Evolutionary conservation across 345 rosid species (phyloP).

Genomic region (Microthlaspi erraticum): DNA sequence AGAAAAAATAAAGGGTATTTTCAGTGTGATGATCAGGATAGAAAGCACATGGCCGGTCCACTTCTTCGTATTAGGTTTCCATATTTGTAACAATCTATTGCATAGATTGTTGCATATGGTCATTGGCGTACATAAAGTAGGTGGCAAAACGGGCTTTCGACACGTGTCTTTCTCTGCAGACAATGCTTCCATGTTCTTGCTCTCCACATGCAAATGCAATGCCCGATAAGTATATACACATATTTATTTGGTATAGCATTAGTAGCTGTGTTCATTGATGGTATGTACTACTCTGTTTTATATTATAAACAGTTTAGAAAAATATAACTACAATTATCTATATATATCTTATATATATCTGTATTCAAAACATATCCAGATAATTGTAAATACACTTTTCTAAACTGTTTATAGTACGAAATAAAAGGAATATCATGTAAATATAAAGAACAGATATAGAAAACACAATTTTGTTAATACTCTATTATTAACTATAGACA

Average conservation of each 20-base stretch:
- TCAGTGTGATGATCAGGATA: conserved; percentile 16
- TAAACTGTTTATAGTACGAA: too few species aligned
- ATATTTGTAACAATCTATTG: conserved; percentile 45
- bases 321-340: too few species aligned
- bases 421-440: too few species aligned
- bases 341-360: too few species aligned
- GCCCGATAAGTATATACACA: background rate
- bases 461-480: too few species aligned
- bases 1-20: background rate
- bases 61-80: conserved; percentile 42
- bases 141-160: conserved; percentile 33
- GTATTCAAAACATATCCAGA: too few species aligned
- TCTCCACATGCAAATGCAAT: conserved; percentile 34
- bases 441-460: background rate
- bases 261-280: background rate
- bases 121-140: conserved; percentile 32
- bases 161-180: conserved; percentile 29
- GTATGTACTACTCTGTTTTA: too few species aligned
- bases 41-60: conserved; percentile 49
- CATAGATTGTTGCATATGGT: conserved; percentile 27
- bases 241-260: background rate
- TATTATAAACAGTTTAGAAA: too few species aligned
- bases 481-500: too few species aligned
- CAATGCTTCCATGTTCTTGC: conserved; percentile 17
- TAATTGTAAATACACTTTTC: too few species aligned